Evolutionary conservation across 2,329 filamentous ascomycete genomes (phyloP), one percentile per base, ranked within the genome.

Genomic region (Cladobotryum protrusum): DNA sequence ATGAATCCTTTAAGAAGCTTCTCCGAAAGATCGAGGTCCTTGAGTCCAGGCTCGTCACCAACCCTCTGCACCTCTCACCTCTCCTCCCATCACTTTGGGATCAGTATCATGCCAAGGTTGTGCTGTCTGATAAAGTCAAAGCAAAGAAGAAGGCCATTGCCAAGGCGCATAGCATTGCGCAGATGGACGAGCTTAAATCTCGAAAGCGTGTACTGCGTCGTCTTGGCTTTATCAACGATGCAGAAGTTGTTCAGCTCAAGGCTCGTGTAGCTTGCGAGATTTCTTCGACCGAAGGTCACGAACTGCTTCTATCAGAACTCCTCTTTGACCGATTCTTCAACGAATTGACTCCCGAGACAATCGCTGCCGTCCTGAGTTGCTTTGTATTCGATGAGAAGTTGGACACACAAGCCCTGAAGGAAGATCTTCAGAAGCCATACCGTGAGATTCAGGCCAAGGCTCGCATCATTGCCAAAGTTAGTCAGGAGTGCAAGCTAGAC

Each of bases 321-420:
- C 79, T 99, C 1, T 97, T 99, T 70, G 95, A 97, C 67, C 83
- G 91, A 36, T 97, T 96, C 77, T 99, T 99, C 79, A 99, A 97
- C 65, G 91, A 96, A 63, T 74, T 97, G 40, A 84, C 84, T 0
- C 90, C 93, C 0, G 92, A 97, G 67, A 80, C 92, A 57, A 88
- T 86, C 60, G 93, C 93, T 1, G 81, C 92, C 0, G 82, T 91
- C 5, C 77, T 99, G 52, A 95, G 89, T 60, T 91, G 89, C 63
- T 97, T 99, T 72, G 93, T 99, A 57, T 96, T 97, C 59, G 95
- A 99, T 64, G 93, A 99, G 72, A 96, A 95, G 75, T 84, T 88
- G 43, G 87, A 92, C 60, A 83, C 91, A 12, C 74, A 82, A 3
- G 78, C 82, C 13, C 75, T 96, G 44, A 86, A 86, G 61, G 90